Evolutionary conservation across 331 rosid genomes (phyloP).

Genomic region (Malus hybrid): DNA sequence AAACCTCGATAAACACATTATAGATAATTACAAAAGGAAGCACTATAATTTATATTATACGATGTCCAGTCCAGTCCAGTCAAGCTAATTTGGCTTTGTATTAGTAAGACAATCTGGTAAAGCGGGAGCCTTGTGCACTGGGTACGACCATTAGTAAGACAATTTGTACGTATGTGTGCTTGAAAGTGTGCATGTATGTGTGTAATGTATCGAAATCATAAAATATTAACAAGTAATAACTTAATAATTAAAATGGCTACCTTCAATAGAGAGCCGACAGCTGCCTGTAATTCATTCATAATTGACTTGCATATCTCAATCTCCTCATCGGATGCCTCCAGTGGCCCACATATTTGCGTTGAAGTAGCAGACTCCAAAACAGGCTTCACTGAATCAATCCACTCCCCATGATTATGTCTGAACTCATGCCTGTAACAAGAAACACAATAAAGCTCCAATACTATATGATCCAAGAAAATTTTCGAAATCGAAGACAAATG

Average conservation of each 20-base stretch:
- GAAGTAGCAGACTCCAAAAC: slow-evolving; percentile 50
- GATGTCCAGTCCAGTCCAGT: not conserved
- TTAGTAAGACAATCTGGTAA: not conserved
- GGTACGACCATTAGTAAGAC: not conserved
- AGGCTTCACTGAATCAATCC: slow-evolving; percentile 72
- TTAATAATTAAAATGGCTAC: slow-evolving; percentile 27
- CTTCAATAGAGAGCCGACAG: slow-evolving; percentile 71
- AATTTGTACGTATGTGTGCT: not conserved
- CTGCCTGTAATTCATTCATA: slow-evolving; percentile 62
- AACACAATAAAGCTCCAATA: not conserved
- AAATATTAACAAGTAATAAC: not conserved
- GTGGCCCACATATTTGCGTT: slow-evolving; percentile 40
- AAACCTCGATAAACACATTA: not conserved
- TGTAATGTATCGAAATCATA: not conserved
- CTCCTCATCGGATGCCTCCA: slow-evolving; percentile 42
- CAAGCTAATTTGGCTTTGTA: not conserved
- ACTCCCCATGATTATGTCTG: slow-evolving; percentile 47
- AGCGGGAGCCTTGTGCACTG: no score
- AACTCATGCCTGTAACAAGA: slow-evolving; percentile 57
- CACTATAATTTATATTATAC: not conserved
- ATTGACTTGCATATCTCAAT: slow-evolving; percentile 54
- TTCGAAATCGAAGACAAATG: not conserved
- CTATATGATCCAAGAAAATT: not conserved
- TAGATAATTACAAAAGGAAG: no score
- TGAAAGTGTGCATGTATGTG: not conserved